Conservation (phyloP, 1,284 basidiomycete species). For the Ustilago hordei region DNA sequence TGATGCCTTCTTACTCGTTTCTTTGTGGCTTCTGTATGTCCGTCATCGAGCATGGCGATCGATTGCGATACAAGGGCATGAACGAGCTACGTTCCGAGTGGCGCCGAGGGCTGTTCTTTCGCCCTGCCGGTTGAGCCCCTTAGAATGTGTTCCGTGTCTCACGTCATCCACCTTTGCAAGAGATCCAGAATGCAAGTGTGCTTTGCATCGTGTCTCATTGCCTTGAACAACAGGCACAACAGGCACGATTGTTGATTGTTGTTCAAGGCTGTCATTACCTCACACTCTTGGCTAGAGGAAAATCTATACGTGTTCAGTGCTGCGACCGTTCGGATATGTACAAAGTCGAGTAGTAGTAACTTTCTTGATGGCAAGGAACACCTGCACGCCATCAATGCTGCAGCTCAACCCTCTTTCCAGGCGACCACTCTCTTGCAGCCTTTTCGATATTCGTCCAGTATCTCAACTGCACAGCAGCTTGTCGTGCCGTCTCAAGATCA, state of each 20-base stretch:
- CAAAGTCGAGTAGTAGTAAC: not conserved
- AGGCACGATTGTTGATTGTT: not conserved
- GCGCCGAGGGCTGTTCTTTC: not conserved
- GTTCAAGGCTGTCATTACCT: no score
- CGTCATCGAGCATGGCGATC: not conserved
- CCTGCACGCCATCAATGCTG: conserved; percentile 40
- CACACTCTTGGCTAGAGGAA: no score
- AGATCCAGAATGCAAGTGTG: not conserved
- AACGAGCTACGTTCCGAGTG: not conserved
- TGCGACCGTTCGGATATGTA: conserved; percentile 3
- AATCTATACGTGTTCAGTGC: not conserved
- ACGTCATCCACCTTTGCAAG: not conserved
- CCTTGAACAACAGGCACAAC: not conserved
- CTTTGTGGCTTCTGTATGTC: conserved; percentile 2
- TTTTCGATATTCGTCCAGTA: conserved; percentile 69
- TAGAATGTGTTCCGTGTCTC: conserved; percentile 1
- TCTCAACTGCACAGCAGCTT: conserved; percentile 59
- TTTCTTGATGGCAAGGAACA: not conserved
- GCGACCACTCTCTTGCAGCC: conserved; percentile 64
- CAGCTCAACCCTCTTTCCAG: conserved; percentile 60
- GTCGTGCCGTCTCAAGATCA: conserved; percentile 44
- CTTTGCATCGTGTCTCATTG: not conserved
- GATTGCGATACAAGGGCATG: not conserved
- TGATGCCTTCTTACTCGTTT: not conserved
- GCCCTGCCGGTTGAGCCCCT: not conserved